Conservation (phyloP, 768 basidiomycete species). For the Panellus pusillus region DNA sequence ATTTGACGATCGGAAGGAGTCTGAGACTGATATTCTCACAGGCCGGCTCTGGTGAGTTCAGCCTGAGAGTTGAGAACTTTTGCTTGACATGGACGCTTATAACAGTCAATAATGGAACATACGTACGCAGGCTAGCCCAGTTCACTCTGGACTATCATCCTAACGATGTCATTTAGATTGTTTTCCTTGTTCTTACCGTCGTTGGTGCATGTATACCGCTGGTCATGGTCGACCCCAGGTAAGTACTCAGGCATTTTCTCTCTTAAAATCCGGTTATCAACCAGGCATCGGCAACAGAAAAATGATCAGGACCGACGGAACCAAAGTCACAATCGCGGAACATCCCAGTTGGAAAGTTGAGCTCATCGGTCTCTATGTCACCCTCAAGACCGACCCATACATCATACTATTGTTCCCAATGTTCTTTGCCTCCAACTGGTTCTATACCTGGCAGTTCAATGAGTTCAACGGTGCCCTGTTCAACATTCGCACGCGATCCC, state of each 20-base stretch:
- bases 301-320: slow-evolving; percentile 76
- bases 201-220: slow-evolving; percentile 68
- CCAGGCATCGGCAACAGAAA: slow-evolving; percentile 28
- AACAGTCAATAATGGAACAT: slow-evolving; percentile 70
- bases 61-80: background rate
- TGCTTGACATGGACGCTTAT: slow-evolving; percentile 2
- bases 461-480: slow-evolving; percentile 79
- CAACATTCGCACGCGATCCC: slow-evolving; percentile 73
- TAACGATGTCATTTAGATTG: slow-evolving; percentile 50
- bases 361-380: slow-evolving; percentile 65
- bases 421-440: slow-evolving; percentile 85
- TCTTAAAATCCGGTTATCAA: too few species aligned
- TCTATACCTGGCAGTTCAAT: slow-evolving; percentile 86
- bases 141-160: background rate
- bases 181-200: slow-evolving; percentile 69
- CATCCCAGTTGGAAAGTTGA: slow-evolving; percentile 84
- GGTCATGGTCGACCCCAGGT: slow-evolving; percentile 68
- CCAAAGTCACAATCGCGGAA: slow-evolving; percentile 57
- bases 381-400: slow-evolving; percentile 68
- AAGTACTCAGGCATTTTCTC: too few species aligned
- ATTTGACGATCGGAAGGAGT: background rate
- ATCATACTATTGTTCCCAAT: slow-evolving; percentile 80
- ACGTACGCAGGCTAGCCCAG: slow-evolving; percentile 46
- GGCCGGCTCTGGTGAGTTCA: slow-evolving; percentile 41
- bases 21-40: slow-evolving; percentile 28